phyloP scores from a whole-genome alignment of 2,329 filamentous ascomycete genomes.

The Fusarium acutatum region DNA sequence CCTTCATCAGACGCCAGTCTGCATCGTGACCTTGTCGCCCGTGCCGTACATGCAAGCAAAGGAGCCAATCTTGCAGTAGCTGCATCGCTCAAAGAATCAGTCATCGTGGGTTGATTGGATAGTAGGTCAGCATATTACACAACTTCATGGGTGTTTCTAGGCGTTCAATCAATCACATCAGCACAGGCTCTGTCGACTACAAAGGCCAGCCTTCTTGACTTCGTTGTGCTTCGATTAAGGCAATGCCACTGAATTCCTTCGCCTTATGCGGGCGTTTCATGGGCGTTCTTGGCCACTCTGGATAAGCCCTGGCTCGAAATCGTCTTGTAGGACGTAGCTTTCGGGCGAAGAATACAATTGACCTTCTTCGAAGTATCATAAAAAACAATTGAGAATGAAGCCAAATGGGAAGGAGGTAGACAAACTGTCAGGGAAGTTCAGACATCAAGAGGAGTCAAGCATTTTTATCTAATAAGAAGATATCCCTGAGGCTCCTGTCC shows the following conservation, averaged over 20 bases:
- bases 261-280: background rate
- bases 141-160: background rate
- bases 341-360: background rate
- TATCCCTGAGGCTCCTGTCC: background rate
- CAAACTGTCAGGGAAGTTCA: background rate
- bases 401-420: background rate
- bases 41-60: conserved; percentile 54
- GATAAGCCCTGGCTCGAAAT: background rate
- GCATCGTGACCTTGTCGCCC: conserved; percentile 48
- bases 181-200: background rate
- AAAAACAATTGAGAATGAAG: background rate
- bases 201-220: background rate
- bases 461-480: background rate
- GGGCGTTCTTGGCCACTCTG: background rate
- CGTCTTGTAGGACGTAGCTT: background rate
- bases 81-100: conserved; percentile 49
- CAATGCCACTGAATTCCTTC: background rate
- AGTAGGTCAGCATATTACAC: background rate
- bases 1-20: conserved; percentile 50
- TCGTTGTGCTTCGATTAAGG: background rate
- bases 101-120: conserved; percentile 29
- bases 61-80: conserved; percentile 46
- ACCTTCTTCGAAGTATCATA: background rate
- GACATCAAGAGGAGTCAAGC: background rate
- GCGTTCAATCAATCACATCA: background rate